These are phyloP conservation scores for Friedmanniomyces endolithicus DNA, from an alignment of 495 filamentous ascomycete genomes.

Conservation along the genomic window DNA sequence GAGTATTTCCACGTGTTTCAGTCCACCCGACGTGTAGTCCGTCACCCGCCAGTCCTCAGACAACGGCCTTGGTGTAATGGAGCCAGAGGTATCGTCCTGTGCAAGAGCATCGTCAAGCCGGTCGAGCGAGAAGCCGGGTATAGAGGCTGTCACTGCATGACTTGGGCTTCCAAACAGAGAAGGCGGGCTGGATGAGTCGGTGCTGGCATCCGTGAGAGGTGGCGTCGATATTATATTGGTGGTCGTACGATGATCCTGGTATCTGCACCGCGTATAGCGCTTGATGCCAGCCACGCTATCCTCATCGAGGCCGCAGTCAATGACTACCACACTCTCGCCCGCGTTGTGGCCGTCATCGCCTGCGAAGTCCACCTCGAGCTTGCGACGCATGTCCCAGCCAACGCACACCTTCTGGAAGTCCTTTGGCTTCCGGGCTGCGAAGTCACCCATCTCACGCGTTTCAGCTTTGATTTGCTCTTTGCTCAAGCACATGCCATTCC, in stretches of 20 bases:
- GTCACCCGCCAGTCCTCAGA: conserved; percentile 51
- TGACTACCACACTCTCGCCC: conserved; percentile 63
- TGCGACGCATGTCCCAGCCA: conserved; percentile 87
- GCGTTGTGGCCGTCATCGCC: conserved; percentile 58
- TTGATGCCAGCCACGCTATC: conserved; percentile 37
- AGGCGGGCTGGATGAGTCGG: conserved; percentile 20
- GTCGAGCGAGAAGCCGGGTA: conserved; percentile 12
- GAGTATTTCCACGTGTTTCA: conserved; percentile 48
- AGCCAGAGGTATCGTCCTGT: conserved; percentile 12
- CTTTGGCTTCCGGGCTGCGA: conserved; percentile 57
- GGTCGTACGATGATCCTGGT: conserved; percentile 14
- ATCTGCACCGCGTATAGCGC: conserved; percentile 39
- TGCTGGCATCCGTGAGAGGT: conserved; percentile 13
- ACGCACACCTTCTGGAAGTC: conserved; percentile 68
- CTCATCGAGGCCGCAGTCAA: conserved; percentile 56
- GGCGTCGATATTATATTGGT: conserved; percentile 5
- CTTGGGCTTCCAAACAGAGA: conserved; percentile 32
- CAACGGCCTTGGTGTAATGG: conserved; percentile 19
- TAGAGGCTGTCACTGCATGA: not conserved
- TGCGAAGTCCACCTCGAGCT: conserved; percentile 78
- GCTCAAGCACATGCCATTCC: conserved; percentile 57
- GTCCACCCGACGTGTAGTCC: conserved; percentile 41
- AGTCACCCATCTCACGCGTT: conserved; percentile 69
- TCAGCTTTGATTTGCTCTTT: conserved; percentile 59
- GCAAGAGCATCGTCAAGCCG: conserved; percentile 15